A percentile compares a stretch with the other conserved stretches of the same genome.
phyloP scores from a whole-genome alignment of 202 grass and related monocot species.

The Panicum hallii region DNA sequence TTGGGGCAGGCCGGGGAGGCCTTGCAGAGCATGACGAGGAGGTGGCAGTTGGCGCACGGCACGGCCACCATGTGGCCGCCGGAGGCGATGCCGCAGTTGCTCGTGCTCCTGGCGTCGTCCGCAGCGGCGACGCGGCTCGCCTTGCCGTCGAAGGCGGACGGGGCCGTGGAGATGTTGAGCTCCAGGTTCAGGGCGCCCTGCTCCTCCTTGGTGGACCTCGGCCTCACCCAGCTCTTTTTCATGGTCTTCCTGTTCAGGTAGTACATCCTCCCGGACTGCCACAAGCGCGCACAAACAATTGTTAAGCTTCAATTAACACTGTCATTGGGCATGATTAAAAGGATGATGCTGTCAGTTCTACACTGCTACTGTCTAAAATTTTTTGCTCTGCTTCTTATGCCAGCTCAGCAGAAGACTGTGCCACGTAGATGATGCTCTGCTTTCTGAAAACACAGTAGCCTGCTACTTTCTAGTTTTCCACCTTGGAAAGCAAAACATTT shows the following conservation, averaged over 20 bases:
- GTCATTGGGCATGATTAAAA: neutral
- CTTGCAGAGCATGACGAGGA: conserved; percentile 88
- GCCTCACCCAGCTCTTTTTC: conserved; percentile 87
- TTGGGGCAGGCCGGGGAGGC: conserved; percentile 87
- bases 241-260: conserved; percentile 94
- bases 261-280: conserved; percentile 94
- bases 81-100: neutral
- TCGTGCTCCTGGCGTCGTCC: neutral
- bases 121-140: neutral
- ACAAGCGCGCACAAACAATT: conserved; percentile 8
- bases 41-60: conserved; percentile 82
- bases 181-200: conserved; percentile 69
- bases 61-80: conserved; percentile 75
- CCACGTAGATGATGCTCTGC: neutral
- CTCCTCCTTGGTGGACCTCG: conserved; percentile 52
- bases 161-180: conserved; percentile 71
- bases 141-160: conserved; percentile 3
- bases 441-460: neutral
- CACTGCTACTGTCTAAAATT: neutral
- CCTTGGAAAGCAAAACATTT: neutral
- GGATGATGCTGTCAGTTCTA: neutral
- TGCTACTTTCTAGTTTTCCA: neutral
- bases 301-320: neutral
- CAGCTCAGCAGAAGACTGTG: neutral
- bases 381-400: neutral